Conservation (phyloP, 345 rosid genomes). For the Litchi chinensis region DNA sequence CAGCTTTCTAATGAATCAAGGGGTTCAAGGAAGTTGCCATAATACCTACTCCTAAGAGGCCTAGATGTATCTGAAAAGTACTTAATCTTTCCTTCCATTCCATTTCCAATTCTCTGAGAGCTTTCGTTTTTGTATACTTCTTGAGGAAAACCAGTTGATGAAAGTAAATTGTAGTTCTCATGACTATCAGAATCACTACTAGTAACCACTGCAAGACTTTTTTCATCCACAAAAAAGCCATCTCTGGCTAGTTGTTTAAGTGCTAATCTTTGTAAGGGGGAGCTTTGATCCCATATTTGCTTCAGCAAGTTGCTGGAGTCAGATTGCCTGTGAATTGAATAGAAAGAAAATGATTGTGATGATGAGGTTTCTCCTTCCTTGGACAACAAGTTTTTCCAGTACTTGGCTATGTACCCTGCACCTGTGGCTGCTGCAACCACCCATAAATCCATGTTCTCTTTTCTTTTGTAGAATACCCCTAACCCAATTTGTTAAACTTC, state of each 20-base stretch:
- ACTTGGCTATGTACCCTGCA: constrained; percentile 36
- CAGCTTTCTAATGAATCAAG: constrained; percentile 18
- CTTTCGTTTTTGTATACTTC: not conserved
- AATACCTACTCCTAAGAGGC: constrained; percentile 17
- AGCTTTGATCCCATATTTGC: constrained; percentile 27
- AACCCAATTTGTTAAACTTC: constrained; percentile 7
- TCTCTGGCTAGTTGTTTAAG: not conserved
- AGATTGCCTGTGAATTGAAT: constrained; percentile 10
- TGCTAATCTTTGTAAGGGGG: constrained; percentile 34
- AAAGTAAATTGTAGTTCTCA: constrained; percentile 5
- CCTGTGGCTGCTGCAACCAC: constrained; percentile 49
- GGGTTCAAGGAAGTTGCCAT: constrained; percentile 18
- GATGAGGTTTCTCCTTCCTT: constrained; percentile 17
- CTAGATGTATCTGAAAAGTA: constrained; percentile 14
- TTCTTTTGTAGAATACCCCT: not conserved
- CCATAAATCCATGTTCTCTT: constrained; percentile 43
- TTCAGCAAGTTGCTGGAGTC: constrained; percentile 25
- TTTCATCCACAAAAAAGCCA: not conserved
- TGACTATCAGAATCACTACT: not conserved
- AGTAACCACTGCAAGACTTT: not conserved
- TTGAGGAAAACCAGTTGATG: constrained; percentile 10
- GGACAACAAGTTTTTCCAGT: constrained; percentile 25
- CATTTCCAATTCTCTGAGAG: constrained; percentile 5
- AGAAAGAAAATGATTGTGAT: constrained; percentile 15
- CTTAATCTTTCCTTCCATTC: constrained; percentile 8